phyloP scores from a whole-genome alignment of 257 asterid species.

The Solanum habrochaites region DNA sequence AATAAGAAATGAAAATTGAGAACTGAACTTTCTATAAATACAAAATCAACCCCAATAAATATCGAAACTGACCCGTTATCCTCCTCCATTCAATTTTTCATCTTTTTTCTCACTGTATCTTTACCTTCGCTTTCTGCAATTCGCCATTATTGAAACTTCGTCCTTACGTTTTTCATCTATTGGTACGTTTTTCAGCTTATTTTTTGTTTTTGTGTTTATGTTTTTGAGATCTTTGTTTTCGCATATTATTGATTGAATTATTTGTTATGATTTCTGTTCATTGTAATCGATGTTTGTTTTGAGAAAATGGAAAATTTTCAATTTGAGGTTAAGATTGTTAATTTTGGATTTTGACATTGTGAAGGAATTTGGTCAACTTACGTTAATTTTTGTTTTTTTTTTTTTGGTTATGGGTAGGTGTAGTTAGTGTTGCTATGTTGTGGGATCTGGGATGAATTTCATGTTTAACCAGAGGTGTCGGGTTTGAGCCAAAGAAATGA shows the following conservation, averaged over 20 bases:
- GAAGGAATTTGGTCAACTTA: not conserved
- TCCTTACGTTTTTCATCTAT: not conserved
- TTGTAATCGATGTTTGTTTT: not conserved
- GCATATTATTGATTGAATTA: not conserved
- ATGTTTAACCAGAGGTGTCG: not conserved
- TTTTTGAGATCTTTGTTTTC: not conserved
- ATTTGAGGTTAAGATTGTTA: not conserved
- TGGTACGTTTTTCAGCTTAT: not conserved
- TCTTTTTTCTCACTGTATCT: not conserved
- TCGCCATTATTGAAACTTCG: not conserved
- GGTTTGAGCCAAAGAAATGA: not conserved
- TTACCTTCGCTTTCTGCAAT: not conserved
- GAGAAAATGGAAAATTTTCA: not conserved
- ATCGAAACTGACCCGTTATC: not conserved
- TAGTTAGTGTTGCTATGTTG: not conserved
- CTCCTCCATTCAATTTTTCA: not conserved
- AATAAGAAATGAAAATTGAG: not conserved
- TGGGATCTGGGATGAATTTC: not conserved
- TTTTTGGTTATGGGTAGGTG: not conserved
- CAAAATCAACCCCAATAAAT: not conserved
- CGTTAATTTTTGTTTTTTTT: not conserved
- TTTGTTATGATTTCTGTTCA: not conserved
- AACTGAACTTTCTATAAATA: not conserved
- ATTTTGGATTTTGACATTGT: not conserved
- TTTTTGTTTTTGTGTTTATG: not conserved